Evolutionary conservation across 345 rosid genomes (phyloP).

Genomic region (Capsella bursapastoris): DNA sequence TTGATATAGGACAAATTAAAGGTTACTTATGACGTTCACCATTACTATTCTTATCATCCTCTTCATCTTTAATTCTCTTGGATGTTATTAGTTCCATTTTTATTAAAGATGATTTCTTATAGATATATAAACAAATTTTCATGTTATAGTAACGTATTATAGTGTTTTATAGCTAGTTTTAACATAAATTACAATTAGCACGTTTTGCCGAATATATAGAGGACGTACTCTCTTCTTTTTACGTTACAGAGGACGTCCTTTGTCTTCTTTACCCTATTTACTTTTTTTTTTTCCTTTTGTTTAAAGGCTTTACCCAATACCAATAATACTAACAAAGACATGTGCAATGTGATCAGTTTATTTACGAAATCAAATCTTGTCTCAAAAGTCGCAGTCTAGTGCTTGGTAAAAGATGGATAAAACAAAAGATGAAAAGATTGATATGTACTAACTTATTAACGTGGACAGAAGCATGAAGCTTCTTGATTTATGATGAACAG

Average conservation of each 20-base stretch:
- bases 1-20: background rate
- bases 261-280: background rate
- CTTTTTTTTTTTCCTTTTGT: background rate
- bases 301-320: background rate
- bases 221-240: background rate
- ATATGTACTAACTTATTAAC: constrained; percentile 28
- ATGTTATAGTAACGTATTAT: background rate
- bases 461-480: constrained; percentile 29
- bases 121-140: background rate
- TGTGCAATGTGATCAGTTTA: constrained; percentile 18
- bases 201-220: background rate
- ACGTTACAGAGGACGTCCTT: background rate
- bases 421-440: constrained; percentile 17
- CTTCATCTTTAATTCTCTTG: background rate
- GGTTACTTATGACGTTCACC: constrained; percentile 1
- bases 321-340: constrained; percentile 22
- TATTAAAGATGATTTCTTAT: background rate
- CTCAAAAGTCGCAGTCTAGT: constrained; percentile 31
- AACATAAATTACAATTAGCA: background rate
- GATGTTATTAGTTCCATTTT: background rate
- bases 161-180: background rate
- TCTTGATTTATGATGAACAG: constrained; percentile 14
- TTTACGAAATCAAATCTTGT: constrained; percentile 25
- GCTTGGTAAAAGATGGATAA: constrained; percentile 27
- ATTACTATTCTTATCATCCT: background rate